These are phyloP conservation scores for Bromus sterilis DNA, from an alignment of 176 grass and related monocot species.

Conservation along the genomic window DNA sequence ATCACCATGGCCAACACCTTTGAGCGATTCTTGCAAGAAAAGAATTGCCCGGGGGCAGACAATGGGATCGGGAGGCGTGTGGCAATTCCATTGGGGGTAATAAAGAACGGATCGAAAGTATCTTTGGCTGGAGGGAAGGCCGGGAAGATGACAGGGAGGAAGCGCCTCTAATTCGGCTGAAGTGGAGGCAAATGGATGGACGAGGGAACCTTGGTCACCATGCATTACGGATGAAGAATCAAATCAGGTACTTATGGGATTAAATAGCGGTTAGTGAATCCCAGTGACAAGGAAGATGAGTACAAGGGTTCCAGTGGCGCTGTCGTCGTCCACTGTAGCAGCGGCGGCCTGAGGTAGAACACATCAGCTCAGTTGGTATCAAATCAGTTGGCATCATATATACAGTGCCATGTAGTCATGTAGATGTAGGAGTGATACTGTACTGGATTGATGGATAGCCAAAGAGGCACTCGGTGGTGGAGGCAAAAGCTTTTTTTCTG, in stretches of 20 bases:
- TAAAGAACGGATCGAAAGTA: neutral
- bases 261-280: neutral
- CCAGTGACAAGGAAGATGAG: neutral
- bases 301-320: neutral
- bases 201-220: slow-evolving; percentile 27
- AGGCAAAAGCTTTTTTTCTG: neutral
- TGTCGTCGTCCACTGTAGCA: neutral
- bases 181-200: slow-evolving; percentile 29
- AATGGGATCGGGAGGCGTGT: neutral
- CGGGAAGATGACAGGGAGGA: slow-evolving; percentile 67
- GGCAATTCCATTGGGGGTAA: neutral
- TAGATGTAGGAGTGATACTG: too few species aligned
- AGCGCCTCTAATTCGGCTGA: slow-evolving; percentile 27
- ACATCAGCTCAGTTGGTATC: neutral
- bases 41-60: neutral
- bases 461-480: neutral
- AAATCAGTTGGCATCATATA: slow-evolving; percentile 23
- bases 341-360: neutral
- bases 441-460: neutral
- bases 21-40: slow-evolving; percentile 1
- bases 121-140: neutral
- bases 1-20: neutral
- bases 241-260: neutral
- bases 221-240: slow-evolving; percentile 45
- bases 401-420: neutral